Evolutionary conservation across 345 rosid genomes (phyloP).

Genomic region (Corymbia maculata): DNA sequence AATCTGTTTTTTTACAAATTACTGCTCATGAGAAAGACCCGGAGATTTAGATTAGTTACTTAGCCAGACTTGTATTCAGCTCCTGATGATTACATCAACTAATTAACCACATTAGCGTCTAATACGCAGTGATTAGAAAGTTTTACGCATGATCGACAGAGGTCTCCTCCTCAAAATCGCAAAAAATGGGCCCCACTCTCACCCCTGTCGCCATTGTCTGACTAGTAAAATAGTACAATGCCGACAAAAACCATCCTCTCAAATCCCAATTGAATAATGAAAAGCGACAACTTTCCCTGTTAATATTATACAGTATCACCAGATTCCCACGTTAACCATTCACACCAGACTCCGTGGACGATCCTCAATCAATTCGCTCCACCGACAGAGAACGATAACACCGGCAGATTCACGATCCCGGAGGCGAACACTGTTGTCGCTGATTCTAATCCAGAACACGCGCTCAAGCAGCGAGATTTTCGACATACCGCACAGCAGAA

Average conservation of each 20-base stretch:
- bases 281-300: neutral
- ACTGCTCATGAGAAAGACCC: neutral
- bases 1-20: neutral
- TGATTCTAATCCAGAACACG: neutral
- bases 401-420: neutral
- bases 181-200: neutral
- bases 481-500: neutral
- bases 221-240: neutral
- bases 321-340: neutral
- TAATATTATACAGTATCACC: neutral
- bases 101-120: neutral
- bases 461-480: neutral
- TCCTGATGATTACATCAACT: neutral
- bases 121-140: neutral
- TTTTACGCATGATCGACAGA: neutral
- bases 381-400: neutral
- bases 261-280: neutral
- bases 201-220: neutral
- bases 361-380: neutral
- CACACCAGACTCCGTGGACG: neutral
- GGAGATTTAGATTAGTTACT: neutral
- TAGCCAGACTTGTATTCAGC: neutral
- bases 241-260: neutral
- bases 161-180: neutral
- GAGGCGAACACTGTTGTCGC: neutral